Percentiles rank a stretch among this genome's conserved stretches.
Evolutionary conservation across 768 basidiomycete genomes (phyloP).

Genomic region (Cantharellus cinnabarinus): DNA sequence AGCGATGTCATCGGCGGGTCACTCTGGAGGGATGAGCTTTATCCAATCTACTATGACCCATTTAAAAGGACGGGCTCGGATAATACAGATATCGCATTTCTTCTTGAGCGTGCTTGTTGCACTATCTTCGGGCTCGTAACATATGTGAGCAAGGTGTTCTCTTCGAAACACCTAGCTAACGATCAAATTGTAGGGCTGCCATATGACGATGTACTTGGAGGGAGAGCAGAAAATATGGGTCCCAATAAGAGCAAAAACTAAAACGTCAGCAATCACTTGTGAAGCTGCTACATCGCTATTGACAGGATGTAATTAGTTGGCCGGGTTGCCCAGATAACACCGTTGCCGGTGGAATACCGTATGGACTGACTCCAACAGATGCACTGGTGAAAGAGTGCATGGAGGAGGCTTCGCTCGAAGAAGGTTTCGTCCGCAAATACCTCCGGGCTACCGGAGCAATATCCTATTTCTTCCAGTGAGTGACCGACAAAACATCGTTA

Average conservation of each 20-base stretch:
- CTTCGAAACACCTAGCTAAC: no score
- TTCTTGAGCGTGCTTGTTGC: constrained; percentile 78
- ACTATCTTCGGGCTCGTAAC: constrained; percentile 78
- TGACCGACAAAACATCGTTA: background rate
- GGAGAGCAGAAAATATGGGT: constrained; percentile 50
- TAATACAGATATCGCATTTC: constrained; percentile 47
- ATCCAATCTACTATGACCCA: constrained; percentile 53
- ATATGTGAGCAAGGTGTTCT: constrained; percentile 18
- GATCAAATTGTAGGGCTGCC: constrained; percentile 34
- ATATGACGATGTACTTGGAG: constrained; percentile 53
- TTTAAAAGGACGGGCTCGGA: constrained; percentile 16
- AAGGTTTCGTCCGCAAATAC: constrained; percentile 37
- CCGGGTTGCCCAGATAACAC: constrained; percentile 79
- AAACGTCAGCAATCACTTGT: constrained; percentile 31
- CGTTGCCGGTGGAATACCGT: constrained; percentile 80
- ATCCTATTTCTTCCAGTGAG: constrained; percentile 64
- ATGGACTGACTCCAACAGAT: constrained; percentile 51
- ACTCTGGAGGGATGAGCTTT: constrained; percentile 78
- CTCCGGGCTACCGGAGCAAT: constrained; percentile 44
- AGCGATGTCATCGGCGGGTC: constrained; percentile 43
- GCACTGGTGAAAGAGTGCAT: constrained; percentile 75
- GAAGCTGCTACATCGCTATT: no score
- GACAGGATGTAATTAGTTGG: constrained; percentile 27
- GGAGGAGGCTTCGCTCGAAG: constrained; percentile 77
- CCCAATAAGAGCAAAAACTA: constrained; percentile 65